Conservation (phyloP, 805 yeast species). For the Candida piceae region DNA sequence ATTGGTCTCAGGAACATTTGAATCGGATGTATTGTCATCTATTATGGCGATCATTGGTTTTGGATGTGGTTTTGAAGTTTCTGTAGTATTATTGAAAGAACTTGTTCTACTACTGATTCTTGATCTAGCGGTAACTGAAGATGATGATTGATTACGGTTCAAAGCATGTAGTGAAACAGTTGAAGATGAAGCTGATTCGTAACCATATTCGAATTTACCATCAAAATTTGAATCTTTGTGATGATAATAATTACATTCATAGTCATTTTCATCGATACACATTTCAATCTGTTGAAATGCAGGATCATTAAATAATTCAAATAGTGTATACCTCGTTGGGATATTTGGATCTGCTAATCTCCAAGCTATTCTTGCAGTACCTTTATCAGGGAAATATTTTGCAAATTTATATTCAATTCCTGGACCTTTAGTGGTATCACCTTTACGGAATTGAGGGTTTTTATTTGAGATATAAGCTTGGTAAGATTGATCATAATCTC, state of each 20-base stretch:
- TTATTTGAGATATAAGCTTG: constrained; percentile 32
- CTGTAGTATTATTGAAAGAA: too few relatives aligned
- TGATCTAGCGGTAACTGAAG: neutral
- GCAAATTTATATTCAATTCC: constrained; percentile 72
- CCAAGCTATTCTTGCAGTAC: constrained; percentile 75
- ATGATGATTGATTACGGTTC: neutral
- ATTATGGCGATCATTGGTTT: constrained; percentile 2
- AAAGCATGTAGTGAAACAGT: constrained; percentile 7
- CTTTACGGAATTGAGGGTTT: constrained; percentile 41
- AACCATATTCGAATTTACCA: constrained; percentile 20
- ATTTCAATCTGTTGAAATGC: constrained; percentile 61
- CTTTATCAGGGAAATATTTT: constrained; percentile 51
- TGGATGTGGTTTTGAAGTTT: too few relatives aligned
- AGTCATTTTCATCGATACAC: constrained; percentile 48
- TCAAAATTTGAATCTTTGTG: constrained; percentile 15
- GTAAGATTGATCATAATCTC: constrained; percentile 46
- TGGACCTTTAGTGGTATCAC: constrained; percentile 50
- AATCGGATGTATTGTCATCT: too few relatives aligned
- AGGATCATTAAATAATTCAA: constrained; percentile 56
- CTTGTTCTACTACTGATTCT: too few relatives aligned
- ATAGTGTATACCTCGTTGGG: constrained; percentile 51
- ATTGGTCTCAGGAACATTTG: too few relatives aligned
- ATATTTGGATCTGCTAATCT: constrained; percentile 65
- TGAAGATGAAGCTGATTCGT: constrained; percentile 4
- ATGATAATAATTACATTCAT: constrained; percentile 23